A percentile compares a stretch with the other conserved stretches of the same genome.
Conservation (phyloP, 225 moss, liverwort and hornwort species). For the Sphagnum tenellum region DNA sequence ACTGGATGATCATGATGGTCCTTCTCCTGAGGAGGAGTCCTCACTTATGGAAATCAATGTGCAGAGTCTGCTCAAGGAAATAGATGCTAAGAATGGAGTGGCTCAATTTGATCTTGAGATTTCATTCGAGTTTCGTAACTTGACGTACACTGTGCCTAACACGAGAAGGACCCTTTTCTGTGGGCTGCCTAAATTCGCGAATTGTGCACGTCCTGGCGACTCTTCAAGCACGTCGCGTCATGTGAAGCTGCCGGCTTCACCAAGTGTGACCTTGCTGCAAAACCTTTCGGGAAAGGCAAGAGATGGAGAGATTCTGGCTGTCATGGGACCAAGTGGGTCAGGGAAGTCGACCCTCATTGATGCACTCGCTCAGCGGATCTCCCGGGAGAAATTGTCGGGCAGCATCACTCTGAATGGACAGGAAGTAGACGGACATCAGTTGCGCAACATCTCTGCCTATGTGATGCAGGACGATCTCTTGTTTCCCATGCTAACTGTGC, state of each 20-base stretch:
- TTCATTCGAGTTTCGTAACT: slow-evolving; percentile 68
- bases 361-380: slow-evolving; percentile 82
- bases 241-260: slow-evolving; percentile 10
- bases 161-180: slow-evolving; percentile 28
- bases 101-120: slow-evolving; percentile 24
- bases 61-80: slow-evolving; percentile 6
- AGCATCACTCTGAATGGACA: slow-evolving; percentile 72
- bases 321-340: slow-evolving; percentile 93
- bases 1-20: too few species aligned
- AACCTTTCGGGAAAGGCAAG: slow-evolving; percentile 64
- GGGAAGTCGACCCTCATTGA: slow-evolving; percentile 91
- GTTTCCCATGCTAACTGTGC: slow-evolving; percentile 82
- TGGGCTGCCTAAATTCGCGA: slow-evolving; percentile 2
- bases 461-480: slow-evolving; percentile 90
- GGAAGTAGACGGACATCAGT: slow-evolving; percentile 37
- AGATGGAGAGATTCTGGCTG: slow-evolving; percentile 81
- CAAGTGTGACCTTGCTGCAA: slow-evolving; percentile 33
- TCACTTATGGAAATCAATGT: too few species aligned
- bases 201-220: slow-evolving; percentile 13
- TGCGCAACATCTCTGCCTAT: slow-evolving; percentile 62
- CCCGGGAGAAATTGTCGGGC: slow-evolving; percentile 53
- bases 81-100: neutral
- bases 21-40: too few species aligned
- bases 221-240: slow-evolving; percentile 4
- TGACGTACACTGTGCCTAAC: slow-evolving; percentile 56